phyloP scores from a whole-genome alignment of 768 basidiomycete species.

The Kwoniella europaea region DNA sequence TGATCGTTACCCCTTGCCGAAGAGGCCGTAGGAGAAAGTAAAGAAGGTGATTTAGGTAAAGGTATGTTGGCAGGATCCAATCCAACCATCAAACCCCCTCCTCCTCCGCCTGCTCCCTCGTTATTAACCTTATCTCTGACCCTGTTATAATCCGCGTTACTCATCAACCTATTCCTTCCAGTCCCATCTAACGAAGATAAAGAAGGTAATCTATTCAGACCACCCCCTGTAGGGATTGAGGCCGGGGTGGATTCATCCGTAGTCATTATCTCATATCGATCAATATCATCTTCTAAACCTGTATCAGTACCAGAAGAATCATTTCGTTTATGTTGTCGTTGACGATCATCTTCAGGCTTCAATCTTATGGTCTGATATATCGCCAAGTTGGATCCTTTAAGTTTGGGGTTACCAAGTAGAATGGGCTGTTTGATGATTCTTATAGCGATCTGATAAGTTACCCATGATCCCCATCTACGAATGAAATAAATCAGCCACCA shows the following conservation, averaged over 20 bases:
- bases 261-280: not conserved
- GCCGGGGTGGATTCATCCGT: not conserved
- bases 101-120: not conserved
- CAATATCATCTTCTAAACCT: not conserved
- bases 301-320: not conserved
- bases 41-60: slow-evolving; percentile 1
- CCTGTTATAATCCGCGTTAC: slow-evolving; percentile 1
- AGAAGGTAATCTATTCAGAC: slow-evolving; percentile 6
- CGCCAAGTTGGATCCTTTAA: slow-evolving; percentile 2
- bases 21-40: not conserved
- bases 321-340: not conserved
- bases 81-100: not conserved
- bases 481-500: not conserved
- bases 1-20: not conserved
- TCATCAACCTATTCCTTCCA: slow-evolving; percentile 2
- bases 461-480: slow-evolving; percentile 41
- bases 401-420: not conserved
- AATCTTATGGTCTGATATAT: slow-evolving; percentile 7
- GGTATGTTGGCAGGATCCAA: not conserved
- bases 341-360: not conserved
- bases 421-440: slow-evolving; percentile 6
- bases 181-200: slow-evolving; percentile 1
- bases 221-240: too few relatives aligned
- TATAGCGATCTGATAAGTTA: slow-evolving; percentile 33
- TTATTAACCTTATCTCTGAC: not conserved